Conservation (phyloP, 1,284 basidiomycete genomes). For the Heterobasidion annosum region DNA sequence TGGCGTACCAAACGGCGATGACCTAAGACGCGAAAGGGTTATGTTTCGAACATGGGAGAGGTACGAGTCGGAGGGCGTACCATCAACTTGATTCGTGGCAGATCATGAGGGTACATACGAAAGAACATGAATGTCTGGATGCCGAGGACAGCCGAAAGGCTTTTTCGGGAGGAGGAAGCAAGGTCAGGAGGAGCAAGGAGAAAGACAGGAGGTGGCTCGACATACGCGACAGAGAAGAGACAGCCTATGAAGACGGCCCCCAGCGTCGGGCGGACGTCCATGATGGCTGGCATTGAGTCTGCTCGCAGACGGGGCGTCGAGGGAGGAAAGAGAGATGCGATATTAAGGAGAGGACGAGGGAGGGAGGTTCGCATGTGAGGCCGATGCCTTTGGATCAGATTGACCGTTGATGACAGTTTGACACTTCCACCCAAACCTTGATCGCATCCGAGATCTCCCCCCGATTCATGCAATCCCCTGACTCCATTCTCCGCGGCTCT, state of each 20-base stretch:
- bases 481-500: too few species aligned
- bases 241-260: slow-evolving; percentile 9
- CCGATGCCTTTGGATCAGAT: too few species aligned
- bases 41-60: not conserved
- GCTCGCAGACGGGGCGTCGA: not conserved
- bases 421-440: too few species aligned
- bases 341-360: too few species aligned
- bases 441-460: too few species aligned
- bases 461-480: too few species aligned
- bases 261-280: slow-evolving; percentile 1
- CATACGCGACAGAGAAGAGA: slow-evolving; percentile 9
- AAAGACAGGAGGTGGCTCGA: not conserved
- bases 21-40: slow-evolving; percentile 1
- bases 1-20: slow-evolving; percentile 2
- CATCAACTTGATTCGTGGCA: slow-evolving; percentile 9
- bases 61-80: slow-evolving; percentile 6
- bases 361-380: too few species aligned
- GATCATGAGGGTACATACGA: slow-evolving; percentile 13
- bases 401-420: too few species aligned
- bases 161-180: not conserved
- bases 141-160: slow-evolving; percentile 14
- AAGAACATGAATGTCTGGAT: slow-evolving; percentile 15
- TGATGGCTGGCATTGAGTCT: slow-evolving; percentile 6
- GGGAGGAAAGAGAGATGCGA: not conserved
- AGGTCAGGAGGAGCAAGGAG: not conserved